phyloP scores from a whole-genome alignment of 2,329 filamentous ascomycete species.

The Ophiostoma sp. region DNA sequence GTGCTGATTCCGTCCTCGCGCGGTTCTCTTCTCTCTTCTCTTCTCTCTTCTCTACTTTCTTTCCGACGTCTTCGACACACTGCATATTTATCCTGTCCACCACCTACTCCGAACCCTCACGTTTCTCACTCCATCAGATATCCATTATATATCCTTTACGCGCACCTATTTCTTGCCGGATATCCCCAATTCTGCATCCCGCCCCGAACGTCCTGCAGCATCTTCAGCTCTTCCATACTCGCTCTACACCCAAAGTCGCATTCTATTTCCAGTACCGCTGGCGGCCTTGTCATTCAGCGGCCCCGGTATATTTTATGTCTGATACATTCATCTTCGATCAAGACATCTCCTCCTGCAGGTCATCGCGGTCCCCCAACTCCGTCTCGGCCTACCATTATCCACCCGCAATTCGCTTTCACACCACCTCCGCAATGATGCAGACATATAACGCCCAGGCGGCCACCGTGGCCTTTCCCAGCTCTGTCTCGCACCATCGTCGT shows the following conservation, averaged over 20 bases:
- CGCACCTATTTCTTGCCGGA: slow-evolving; percentile 3
- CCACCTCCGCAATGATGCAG: slow-evolving; percentile 1
- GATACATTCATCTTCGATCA: background rate
- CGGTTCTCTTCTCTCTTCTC: background rate
- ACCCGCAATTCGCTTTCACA: background rate
- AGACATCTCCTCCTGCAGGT: background rate
- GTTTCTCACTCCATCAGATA: background rate
- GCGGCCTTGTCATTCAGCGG: background rate
- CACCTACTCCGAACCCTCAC: background rate
- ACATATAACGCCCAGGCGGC: slow-evolving; percentile 21
- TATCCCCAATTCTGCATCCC: slow-evolving; percentile 21
- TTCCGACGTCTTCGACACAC: background rate
- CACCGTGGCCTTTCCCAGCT: slow-evolving; percentile 18
- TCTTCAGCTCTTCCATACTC: background rate
- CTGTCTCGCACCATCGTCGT: slow-evolving; percentile 6
- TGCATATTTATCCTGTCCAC: background rate
- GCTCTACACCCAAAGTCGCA: background rate
- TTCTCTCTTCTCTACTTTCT: background rate
- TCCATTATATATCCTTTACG: background rate
- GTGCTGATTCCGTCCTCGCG: background rate
- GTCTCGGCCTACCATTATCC: background rate
- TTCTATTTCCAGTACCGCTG: background rate
- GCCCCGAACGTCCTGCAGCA: slow-evolving; percentile 17
- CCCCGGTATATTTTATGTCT: background rate
- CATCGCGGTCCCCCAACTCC: slow-evolving; percentile 7